Percentiles rank a stretch among this genome's conserved stretches.
Conservation (phyloP, 345 rosid species). For the Melaleuca alternifolia region DNA sequence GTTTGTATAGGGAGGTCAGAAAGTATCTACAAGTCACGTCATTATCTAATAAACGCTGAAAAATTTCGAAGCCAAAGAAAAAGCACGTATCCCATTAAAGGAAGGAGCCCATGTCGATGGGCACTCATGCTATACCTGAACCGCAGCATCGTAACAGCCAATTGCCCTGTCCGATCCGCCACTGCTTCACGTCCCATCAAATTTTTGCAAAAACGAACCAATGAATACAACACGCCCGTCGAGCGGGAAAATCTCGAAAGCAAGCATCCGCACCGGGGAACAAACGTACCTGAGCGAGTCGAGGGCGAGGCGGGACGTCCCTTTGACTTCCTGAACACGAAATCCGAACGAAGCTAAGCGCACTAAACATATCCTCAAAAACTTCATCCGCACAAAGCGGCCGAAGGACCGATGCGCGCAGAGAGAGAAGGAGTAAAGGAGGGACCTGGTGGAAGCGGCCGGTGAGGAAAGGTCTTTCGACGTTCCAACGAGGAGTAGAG, state of each 20-base stretch:
- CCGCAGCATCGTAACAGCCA: slow-evolving; percentile 65
- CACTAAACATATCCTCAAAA: not conserved
- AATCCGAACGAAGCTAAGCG: not conserved
- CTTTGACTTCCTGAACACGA: slow-evolving; percentile 46
- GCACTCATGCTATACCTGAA: slow-evolving; percentile 38
- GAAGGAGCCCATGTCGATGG: not conserved
- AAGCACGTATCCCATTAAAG: not conserved
- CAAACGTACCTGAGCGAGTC: slow-evolving; percentile 38
- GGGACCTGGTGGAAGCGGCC: slow-evolving; percentile 76
- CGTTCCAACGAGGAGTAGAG: slow-evolving; percentile 87
- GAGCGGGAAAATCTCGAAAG: not conserved
- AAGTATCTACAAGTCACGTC: not conserved
- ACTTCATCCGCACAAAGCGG: not conserved
- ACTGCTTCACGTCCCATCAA: slow-evolving; percentile 15
- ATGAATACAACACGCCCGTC: not conserved
- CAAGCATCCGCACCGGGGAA: not conserved
- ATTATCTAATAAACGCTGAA: not conserved
- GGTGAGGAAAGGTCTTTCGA: slow-evolving; percentile 84
- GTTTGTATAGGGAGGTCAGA: not conserved
- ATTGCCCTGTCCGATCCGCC: slow-evolving; percentile 49
- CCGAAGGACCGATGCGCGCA: not conserved
- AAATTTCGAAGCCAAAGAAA: not conserved
- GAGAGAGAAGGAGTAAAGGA: not conserved
- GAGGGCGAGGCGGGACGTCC: slow-evolving; percentile 39
- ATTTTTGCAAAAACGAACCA: not conserved